Base-by-base conservation (phyloP, 2,329 filamentous ascomycete species). In the Trichophyton mentagrophytes region DNA sequence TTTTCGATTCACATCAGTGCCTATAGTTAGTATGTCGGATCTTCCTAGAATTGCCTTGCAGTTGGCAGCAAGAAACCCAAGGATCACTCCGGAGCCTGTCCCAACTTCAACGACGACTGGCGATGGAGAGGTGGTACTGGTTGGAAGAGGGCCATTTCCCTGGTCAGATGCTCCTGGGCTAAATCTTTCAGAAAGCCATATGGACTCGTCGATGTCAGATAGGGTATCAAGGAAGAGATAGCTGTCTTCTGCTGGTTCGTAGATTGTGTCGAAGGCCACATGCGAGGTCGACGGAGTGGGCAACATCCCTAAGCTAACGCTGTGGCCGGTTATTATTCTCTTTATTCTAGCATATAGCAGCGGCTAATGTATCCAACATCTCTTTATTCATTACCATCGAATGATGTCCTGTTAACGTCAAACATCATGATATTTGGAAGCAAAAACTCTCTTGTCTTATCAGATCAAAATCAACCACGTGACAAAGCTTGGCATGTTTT, bases 161-260 rank as follows among this genome's bases (percentile, higher is more conserved):
- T 36, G 49, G 20, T n/a, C 67, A 61, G 9, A 3, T 17, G 4
- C 6, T 13, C 17, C 44, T 3, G 17, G 9, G 36, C 61, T 61
- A 70, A 96, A 95, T 49, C 82, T 82, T 3, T 74, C 61, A 17
- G 78, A 78, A 20, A 96, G 82, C 72, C 90, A 96, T 25, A 76
- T 66, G 3, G 79, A 82, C 74, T 96, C 90, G 1, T 81, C 72
- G 0, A 78, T 62, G 1, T 85, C 87, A 0, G 91, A 92, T 51
- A 99, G 81, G 0, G 91, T 95, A 76, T 99, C 92, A 33, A 99
- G 83, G 57, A 99, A 82, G 51, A 99, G 83, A 71, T 90, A 99
- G 3, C 91, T 96, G 77, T 99, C 93, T 75, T 99, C 93, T 9
- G 92, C 87, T 40, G 93, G 93, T 71, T 96, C 91, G 76, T 99